Evolutionary conservation across 306 rosid genomes (phyloP).

Genomic region (Sicyos baderoa): DNA sequence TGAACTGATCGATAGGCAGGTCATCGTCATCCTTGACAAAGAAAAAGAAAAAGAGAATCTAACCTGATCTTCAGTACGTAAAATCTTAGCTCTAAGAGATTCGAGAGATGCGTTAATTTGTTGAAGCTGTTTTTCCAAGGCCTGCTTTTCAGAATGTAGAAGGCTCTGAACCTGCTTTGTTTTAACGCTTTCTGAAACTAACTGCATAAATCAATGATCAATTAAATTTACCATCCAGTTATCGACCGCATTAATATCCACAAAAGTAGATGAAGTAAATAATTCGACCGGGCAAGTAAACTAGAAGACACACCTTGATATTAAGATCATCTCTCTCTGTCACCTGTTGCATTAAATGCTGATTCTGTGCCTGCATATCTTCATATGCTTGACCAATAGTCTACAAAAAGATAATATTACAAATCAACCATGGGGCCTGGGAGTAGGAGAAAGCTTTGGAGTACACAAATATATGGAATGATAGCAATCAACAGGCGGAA

Average conservation of each 20-base stretch:
- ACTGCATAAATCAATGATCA: slow-evolving; percentile 44
- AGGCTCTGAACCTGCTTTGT: slow-evolving; percentile 60
- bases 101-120: slow-evolving; percentile 52
- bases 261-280: slow-evolving; percentile 13
- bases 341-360: slow-evolving; percentile 78
- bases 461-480: background rate
- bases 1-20: slow-evolving; percentile 19
- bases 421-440: slow-evolving; percentile 11
- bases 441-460: background rate
- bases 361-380: slow-evolving; percentile 98
- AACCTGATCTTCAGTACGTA: slow-evolving; percentile 69
- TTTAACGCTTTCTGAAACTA: slow-evolving; percentile 91
- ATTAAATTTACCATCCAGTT: background rate
- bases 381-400: slow-evolving; percentile 98
- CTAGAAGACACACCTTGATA: slow-evolving; percentile 54
- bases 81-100: slow-evolving; percentile 43
- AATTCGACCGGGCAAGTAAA: slow-evolving; percentile 18
- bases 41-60: slow-evolving; percentile 14
- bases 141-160: slow-evolving; percentile 66
- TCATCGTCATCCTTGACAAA: background rate
- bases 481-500: background rate
- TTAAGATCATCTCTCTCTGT: slow-evolving; percentile 93
- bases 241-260: background rate
- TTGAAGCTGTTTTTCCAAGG: slow-evolving; percentile 65
- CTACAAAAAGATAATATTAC: slow-evolving; percentile 34